These are phyloP conservation scores for Alloascoidea hylecoeti DNA, from an alignment of 805 yeast genomes.

Conservation along the genomic window DNA sequence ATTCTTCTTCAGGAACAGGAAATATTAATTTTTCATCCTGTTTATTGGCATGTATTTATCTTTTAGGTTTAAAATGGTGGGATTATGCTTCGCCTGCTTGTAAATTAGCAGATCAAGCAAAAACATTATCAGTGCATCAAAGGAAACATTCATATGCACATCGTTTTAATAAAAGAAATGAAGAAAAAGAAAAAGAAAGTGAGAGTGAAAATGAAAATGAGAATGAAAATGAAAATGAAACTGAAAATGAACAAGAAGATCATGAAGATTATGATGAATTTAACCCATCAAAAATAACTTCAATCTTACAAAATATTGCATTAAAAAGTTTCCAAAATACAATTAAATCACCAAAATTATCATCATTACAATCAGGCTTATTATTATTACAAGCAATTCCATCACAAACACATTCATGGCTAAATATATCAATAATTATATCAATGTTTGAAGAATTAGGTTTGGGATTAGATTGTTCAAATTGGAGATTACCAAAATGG, in stretches of 20 bases:
- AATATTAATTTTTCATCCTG: slow-evolving; percentile 94
- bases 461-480: slow-evolving; percentile 76
- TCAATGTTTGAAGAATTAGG: slow-evolving; percentile 87
- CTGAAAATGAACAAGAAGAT: too few relatives aligned
- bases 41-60: slow-evolving; percentile 78
- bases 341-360: slow-evolving; percentile 73
- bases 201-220: slow-evolving; percentile 50
- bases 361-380: slow-evolving; percentile 86
- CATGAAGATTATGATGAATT: too few relatives aligned
- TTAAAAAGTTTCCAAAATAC: slow-evolving; percentile 52
- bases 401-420: slow-evolving; percentile 59
- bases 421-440: slow-evolving; percentile 72
- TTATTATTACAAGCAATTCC: slow-evolving; percentile 35
- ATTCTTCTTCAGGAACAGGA: slow-evolving; percentile 79
- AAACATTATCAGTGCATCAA: too few relatives aligned
- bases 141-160: too few relatives aligned
- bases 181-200: slow-evolving; percentile 74
- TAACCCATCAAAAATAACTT: too few relatives aligned
- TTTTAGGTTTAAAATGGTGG: slow-evolving; percentile 90
- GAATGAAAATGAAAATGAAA: too few relatives aligned
- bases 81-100: slow-evolving; percentile 73
- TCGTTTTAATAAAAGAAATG: slow-evolving; percentile 28
- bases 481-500: slow-evolving; percentile 93
- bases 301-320: too few relatives aligned
- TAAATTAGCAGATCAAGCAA: too few relatives aligned